Conservation (phyloP, 2,329 filamentous ascomycete genomes). For the Sporothrix sp. region DNA sequence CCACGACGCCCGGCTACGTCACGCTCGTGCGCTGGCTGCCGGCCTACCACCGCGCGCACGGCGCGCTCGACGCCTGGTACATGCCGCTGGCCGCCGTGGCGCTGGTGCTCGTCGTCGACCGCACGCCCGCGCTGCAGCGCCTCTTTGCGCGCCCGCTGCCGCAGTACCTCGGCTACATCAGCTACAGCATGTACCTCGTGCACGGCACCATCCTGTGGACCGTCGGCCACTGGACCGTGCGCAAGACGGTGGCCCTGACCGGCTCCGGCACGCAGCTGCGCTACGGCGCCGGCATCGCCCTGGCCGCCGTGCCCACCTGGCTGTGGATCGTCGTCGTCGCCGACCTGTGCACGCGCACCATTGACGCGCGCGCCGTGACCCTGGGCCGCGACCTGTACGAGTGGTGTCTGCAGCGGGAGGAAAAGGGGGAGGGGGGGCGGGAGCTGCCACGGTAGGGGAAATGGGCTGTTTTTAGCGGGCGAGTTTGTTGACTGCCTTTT, state of each 20-base stretch:
- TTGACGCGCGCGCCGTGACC: slow-evolving; percentile 46
- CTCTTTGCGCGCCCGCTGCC: slow-evolving; percentile 22
- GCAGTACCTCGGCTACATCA: slow-evolving; percentile 48
- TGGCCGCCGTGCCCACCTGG: slow-evolving; percentile 38
- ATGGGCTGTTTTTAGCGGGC: background rate
- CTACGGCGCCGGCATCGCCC: slow-evolving; percentile 38
- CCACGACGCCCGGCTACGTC: slow-evolving; percentile 9
- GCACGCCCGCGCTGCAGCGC: slow-evolving; percentile 19
- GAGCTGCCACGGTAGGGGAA: background rate
- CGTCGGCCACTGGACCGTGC: slow-evolving; percentile 32
- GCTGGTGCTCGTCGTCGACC: slow-evolving; percentile 21
- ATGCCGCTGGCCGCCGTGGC: slow-evolving; percentile 18
- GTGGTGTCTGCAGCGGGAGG: slow-evolving; percentile 15
- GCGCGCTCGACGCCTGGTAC: slow-evolving; percentile 28
- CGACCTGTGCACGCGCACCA: slow-evolving; percentile 46
- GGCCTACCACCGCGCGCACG: slow-evolving; percentile 11
- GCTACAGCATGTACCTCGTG: slow-evolving; percentile 52
- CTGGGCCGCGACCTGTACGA: slow-evolving; percentile 47
- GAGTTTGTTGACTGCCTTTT: too few relatives aligned
- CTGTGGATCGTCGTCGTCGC: slow-evolving; percentile 44
- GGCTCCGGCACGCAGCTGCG: slow-evolving; percentile 33
- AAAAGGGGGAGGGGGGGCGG: background rate
- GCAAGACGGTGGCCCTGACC: slow-evolving; percentile 25
- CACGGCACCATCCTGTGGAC: slow-evolving; percentile 48
- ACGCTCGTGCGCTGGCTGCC: slow-evolving; percentile 19